These are phyloP conservation scores for Mucor ambiguus DNA, from an alignment of 371 early-diverging fungal species.

Conservation along the genomic window DNA sequence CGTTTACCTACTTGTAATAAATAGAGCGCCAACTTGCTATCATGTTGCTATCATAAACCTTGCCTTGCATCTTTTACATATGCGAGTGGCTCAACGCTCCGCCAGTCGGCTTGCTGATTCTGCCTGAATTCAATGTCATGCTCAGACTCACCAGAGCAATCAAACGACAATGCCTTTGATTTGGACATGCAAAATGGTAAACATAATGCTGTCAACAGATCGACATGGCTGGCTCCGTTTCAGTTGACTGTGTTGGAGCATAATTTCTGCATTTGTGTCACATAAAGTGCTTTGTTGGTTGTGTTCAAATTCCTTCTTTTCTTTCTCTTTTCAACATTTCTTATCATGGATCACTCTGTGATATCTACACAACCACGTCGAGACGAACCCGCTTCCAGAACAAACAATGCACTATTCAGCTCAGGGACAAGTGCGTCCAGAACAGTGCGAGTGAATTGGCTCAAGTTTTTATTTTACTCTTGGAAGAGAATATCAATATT, in stretches of 20 bases:
- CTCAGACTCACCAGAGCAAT: too few relatives aligned
- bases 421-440: background rate
- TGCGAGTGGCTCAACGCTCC: background rate
- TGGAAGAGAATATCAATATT: slow-evolving; percentile 17
- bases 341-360: background rate
- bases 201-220: too few relatives aligned
- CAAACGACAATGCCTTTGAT: too few relatives aligned
- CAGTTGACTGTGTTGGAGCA: background rate
- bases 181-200: too few relatives aligned
- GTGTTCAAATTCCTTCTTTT: background rate
- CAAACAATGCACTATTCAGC: background rate
- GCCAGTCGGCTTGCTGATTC: too few relatives aligned
- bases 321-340: background rate
- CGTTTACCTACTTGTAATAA: slow-evolving; percentile 39
- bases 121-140: too few relatives aligned
- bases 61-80: too few relatives aligned
- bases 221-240: background rate
- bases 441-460: slow-evolving; percentile 2
- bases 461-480: slow-evolving; percentile 12
- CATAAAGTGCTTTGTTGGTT: background rate
- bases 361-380: background rate
- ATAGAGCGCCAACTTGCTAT: background rate
- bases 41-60: too few relatives aligned
- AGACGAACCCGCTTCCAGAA: background rate
- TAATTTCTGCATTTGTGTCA: background rate